These are phyloP conservation scores for Cymbopogon citratus DNA, from an alignment of 176 grass and related monocot genomes.

Conservation along the genomic window DNA sequence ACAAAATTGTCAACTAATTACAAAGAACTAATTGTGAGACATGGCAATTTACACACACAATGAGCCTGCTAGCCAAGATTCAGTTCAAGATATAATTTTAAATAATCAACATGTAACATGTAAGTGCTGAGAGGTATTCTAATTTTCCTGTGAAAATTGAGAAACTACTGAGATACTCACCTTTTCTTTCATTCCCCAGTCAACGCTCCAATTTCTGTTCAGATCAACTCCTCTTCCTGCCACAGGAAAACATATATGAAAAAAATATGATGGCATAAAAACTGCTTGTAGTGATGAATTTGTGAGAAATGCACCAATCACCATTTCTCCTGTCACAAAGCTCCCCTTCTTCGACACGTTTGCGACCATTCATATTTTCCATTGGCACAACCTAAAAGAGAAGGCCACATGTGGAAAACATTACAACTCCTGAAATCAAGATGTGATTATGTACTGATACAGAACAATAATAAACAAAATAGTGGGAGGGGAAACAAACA, in stretches of 20 bases:
- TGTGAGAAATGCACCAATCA: slow-evolving; percentile 29
- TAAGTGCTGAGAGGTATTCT: not conserved
- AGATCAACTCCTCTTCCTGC: slow-evolving; percentile 98
- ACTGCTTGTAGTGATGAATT: not conserved
- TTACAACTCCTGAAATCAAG: not conserved
- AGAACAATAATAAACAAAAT: not conserved
- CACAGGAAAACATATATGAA: slow-evolving; percentile 14
- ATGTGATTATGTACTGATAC: not conserved
- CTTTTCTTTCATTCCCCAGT: slow-evolving; percentile 99
- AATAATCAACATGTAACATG: not conserved
- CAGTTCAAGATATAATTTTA: slow-evolving; percentile 1
- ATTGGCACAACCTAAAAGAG: slow-evolving; percentile 75
- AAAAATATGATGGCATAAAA: not conserved
- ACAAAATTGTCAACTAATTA: slow-evolving; percentile 3
- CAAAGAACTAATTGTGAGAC: not conserved
- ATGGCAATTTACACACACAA: not conserved
- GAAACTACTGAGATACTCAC: slow-evolving; percentile 24
- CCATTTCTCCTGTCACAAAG: slow-evolving; percentile 98
- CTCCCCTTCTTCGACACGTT: slow-evolving; percentile 73
- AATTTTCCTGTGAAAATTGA: not conserved
- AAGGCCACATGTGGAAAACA: not conserved
- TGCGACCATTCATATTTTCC: slow-evolving; percentile 98
- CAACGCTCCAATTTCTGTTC: slow-evolving; percentile 98
- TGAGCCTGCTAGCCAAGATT: not conserved
- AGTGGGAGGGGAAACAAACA: not conserved